Evolutionary conservation across 2,329 filamentous ascomycete genomes (phyloP), one percentile per base, ranked within the genome.

Genomic region (Didymosphaeria variabile): DNA sequence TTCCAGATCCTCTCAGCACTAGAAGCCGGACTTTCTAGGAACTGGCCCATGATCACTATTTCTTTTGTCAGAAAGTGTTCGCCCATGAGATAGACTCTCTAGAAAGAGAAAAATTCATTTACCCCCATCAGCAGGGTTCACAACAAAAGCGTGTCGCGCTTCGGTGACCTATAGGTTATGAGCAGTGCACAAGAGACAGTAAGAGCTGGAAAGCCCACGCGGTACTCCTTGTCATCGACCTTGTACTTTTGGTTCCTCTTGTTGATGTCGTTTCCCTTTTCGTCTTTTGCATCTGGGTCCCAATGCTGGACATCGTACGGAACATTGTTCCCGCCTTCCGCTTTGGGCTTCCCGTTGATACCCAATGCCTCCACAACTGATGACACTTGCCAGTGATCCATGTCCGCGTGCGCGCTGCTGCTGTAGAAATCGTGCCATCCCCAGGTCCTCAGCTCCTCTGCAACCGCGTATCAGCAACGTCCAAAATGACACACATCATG

Each of bases 241-340:
- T n/a, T 63, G 40, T 72, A 68, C 54, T 60, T 67, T 50, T 72
- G 66, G 12, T 64, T 57, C 19, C 61, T 59, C 0, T 55, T 58
- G 6, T 61, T 59, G 19, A 67, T 42, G 26, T 57, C 45, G 5
- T 61, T 36, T 0, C 63, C 67, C 17, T 64, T 51, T 2, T 57
- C 56, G 10, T 61, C 19, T 19, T 40, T 55, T 2, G 47, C 52
- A 8, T 57, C 9, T 1, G 60, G 53, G 38, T 71, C 57, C 65
- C 63, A 62, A 45, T 71, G 70, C 44, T 67, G 58, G 5, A 69
- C 42, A 2, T 59, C 29, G 21, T 64, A 67, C 47, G 62, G 64
- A 1, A 50, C 31, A 26, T 67, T 68, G 7, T 70, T 60, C 32
- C 66, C 65, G 8, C 65, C 66, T 8, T 63, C 56, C 8, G 44